Percentiles rank a stretch among this genome's conserved stretches.
phyloP scores from a whole-genome alignment of 441 rosid genomes.

The Euphorbia celastroides region DNA sequence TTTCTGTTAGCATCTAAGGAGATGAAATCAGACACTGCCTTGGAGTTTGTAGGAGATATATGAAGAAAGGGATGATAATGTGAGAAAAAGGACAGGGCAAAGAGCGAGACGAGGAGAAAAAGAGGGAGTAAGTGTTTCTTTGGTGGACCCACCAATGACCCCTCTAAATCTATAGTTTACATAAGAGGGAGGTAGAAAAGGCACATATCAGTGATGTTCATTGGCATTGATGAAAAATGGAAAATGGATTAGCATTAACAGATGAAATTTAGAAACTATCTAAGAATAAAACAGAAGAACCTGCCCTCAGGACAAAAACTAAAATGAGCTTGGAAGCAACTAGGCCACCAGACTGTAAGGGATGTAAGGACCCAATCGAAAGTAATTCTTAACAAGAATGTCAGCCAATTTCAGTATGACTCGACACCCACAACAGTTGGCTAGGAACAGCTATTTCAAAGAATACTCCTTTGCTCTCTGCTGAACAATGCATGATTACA shows the following conservation, averaged over 20 bases:
- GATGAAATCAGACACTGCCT: slow-evolving; percentile 9
- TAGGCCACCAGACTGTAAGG: slow-evolving; percentile 43
- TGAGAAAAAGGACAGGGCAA: slow-evolving; percentile 43
- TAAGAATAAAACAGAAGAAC: too few relatives aligned
- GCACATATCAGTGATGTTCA: not conserved
- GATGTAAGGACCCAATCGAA: slow-evolving; percentile 39
- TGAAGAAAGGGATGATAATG: slow-evolving; percentile 28
- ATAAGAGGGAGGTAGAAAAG: not conserved
- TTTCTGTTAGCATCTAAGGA: slow-evolving; percentile 16
- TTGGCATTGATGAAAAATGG: not conserved
- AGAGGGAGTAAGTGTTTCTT: slow-evolving; percentile 46
- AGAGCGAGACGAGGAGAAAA: slow-evolving; percentile 42
- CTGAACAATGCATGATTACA: slow-evolving; percentile 5
- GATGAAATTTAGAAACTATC: too few relatives aligned
- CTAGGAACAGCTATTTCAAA: slow-evolving; percentile 33
- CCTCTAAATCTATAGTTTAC: not conserved
- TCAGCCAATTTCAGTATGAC: slow-evolving; percentile 42
- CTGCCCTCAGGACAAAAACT: too few relatives aligned
- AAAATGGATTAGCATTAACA: not conserved
- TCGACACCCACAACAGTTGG: slow-evolving; percentile 31
- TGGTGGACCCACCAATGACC: slow-evolving; percentile 37
- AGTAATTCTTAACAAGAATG: slow-evolving; percentile 39
- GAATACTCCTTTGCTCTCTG: slow-evolving; percentile 18
- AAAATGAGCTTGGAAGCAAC: slow-evolving; percentile 34
- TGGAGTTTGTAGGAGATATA: not conserved